A percentile compares a stretch with the other conserved stretches of the same genome.
These are phyloP conservation scores for Daldinia bambusicola DNA, from an alignment of 495 filamentous ascomycete species.

Conservation along the genomic window DNA sequence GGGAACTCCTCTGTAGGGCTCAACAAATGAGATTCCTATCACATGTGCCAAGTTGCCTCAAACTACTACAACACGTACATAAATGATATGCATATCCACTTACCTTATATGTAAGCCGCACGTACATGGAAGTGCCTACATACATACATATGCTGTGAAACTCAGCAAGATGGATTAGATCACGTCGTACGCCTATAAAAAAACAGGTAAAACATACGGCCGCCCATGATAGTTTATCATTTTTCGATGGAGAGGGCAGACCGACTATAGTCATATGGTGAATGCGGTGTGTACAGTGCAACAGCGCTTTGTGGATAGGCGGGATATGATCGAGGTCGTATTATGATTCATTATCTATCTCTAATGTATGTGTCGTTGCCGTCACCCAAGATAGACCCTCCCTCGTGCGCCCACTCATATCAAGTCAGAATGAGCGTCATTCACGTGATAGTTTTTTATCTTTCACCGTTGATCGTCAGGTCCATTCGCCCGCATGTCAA, in stretches of 20 bases:
- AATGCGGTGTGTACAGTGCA: not conserved
- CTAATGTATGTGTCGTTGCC: not conserved
- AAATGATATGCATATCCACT: not conserved
- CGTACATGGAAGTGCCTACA: constrained; percentile 12
- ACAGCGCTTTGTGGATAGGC: not conserved
- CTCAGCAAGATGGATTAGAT: constrained; percentile 7
- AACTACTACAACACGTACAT: not conserved
- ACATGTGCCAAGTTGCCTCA: not conserved
- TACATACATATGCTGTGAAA: constrained; percentile 39
- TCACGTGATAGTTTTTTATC: constrained; percentile 34
- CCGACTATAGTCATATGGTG: not conserved
- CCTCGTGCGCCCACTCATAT: constrained; percentile 7
- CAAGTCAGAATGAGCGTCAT: constrained; percentile 43
- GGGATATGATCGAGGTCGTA: not conserved
- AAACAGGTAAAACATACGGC: not conserved
- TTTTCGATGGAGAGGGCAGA: constrained; percentile 1
- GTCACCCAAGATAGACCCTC: not conserved
- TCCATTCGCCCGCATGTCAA: not conserved
- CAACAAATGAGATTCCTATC: not conserved
- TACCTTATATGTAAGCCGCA: not conserved
- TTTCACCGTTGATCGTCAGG: constrained; percentile 4
- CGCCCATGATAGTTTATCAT: too few relatives aligned
- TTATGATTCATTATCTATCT: not conserved
- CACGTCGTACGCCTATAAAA: not conserved
- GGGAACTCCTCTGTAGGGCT: not conserved